phyloP scores from a whole-genome alignment of 192 early-diverging fungal species.

The Diversispora eburnea region DNA sequence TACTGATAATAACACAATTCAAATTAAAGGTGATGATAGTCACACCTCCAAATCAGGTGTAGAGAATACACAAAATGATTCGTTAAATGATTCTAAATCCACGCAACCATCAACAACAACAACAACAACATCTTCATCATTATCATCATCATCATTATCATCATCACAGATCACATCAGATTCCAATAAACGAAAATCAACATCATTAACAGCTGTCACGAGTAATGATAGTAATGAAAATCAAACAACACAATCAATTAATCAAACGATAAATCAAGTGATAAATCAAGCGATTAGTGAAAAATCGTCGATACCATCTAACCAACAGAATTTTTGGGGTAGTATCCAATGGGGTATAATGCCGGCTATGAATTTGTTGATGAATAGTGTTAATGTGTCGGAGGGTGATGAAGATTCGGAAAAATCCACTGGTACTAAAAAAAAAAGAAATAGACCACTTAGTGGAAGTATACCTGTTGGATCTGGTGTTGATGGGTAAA shows the following conservation, averaged over 20 bases:
- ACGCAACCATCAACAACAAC: background rate
- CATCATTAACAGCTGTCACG: background rate
- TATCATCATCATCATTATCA: background rate
- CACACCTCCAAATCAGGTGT: background rate
- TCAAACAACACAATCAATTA: background rate
- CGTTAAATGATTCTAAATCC: background rate
- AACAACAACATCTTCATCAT: background rate
- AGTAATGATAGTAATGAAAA: background rate
- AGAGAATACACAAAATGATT: background rate
- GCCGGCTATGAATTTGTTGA: conserved; percentile 17
- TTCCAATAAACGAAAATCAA: background rate
- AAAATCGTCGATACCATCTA: background rate
- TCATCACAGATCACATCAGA: background rate
- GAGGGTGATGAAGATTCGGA: background rate
- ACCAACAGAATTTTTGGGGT: conserved; percentile 21
- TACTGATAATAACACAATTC: conserved; percentile 26
- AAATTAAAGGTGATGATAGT: conserved; percentile 25
- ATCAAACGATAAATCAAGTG: background rate
- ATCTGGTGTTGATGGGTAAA: conserved; percentile 4
- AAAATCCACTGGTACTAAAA: background rate
- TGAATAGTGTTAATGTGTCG: conserved; percentile 8
- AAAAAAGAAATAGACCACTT: conserved; percentile 1
- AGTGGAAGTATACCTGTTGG: conserved; percentile 11
- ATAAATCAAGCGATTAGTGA: background rate
- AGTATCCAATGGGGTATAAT: conserved; percentile 5